phyloP scores from a whole-genome alignment of 2,329 filamentous ascomycete species.

The Fusarium kyushuense region DNA sequence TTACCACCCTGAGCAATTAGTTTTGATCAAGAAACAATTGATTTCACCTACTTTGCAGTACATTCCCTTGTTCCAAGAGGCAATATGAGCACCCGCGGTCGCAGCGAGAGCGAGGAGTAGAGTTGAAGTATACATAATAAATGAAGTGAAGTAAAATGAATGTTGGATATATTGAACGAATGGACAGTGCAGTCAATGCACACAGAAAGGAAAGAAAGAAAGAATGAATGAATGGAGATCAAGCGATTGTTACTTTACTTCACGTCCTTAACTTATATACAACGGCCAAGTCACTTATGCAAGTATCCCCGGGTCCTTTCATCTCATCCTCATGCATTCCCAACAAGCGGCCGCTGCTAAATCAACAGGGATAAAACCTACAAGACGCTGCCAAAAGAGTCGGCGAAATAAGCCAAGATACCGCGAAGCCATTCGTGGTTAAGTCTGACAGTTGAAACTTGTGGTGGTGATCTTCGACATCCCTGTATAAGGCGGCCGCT shows the following conservation, averaged over 20 bases:
- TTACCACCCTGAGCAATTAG: conserved; percentile 47
- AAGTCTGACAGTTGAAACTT: conserved; percentile 2
- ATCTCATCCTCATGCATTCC: conserved; percentile 35
- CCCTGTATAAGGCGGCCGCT: conserved; percentile 31
- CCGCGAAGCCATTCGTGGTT: conserved; percentile 16
- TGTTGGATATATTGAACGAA: conserved; percentile 15
- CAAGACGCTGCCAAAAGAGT: neutral
- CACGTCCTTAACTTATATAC: conserved; percentile 11
- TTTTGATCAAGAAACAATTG: accelerated
- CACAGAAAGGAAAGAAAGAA: conserved; percentile 36
- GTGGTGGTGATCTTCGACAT: conserved; percentile 27
- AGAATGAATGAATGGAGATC: conserved; percentile 25
- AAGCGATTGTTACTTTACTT: neutral
- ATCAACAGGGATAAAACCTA: conserved; percentile 19
- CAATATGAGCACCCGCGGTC: conserved; percentile 44
- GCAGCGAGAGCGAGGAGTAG: conserved; percentile 39
- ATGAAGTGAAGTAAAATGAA: conserved; percentile 2
- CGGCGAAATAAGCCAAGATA: conserved; percentile 37
- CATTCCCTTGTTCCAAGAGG: conserved; percentile 48
- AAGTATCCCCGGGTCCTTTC: conserved; percentile 27
- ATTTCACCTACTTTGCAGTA: conserved; percentile 43
- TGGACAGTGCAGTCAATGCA: conserved; percentile 43
- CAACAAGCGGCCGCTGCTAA: conserved; percentile 38
- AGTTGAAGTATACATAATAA: conserved; percentile 39
- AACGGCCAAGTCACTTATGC: neutral